Conservation (phyloP, 805 yeast species). For the Starmerella kuoi region DNA sequence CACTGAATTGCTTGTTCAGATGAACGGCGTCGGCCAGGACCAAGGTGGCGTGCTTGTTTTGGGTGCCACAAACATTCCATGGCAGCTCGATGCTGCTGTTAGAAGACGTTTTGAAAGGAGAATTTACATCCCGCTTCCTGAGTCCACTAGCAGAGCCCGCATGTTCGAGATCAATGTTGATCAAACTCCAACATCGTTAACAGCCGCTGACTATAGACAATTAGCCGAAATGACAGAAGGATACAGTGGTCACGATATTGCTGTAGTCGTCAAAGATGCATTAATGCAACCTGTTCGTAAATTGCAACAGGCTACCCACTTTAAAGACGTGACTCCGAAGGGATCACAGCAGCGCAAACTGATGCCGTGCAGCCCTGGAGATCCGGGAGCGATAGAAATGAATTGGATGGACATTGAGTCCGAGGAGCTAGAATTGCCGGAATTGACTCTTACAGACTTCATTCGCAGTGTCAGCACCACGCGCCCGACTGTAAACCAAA, state of each 20-base stretch:
- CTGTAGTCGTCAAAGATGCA: slow-evolving; percentile 94
- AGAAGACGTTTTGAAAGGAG: slow-evolving; percentile 92
- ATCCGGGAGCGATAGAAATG: slow-evolving; percentile 69
- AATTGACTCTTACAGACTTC: slow-evolving; percentile 79
- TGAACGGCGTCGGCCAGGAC: slow-evolving; percentile 98
- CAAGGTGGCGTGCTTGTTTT: slow-evolving; percentile 81
- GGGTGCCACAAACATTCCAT: slow-evolving; percentile 97
- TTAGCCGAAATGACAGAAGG: slow-evolving; percentile 93
- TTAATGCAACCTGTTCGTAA: slow-evolving; percentile 95
- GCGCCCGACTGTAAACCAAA: slow-evolving; percentile 86
- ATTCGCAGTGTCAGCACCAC: slow-evolving; percentile 81
- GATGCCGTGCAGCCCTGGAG: slow-evolving; percentile 98
- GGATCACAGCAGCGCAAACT: slow-evolving; percentile 32
- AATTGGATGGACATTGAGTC: slow-evolving; percentile 87
- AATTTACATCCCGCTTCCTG: slow-evolving; percentile 91
- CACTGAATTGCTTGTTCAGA: slow-evolving; percentile 89
- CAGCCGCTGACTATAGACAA: slow-evolving; percentile 57
- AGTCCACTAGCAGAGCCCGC: slow-evolving; percentile 75
- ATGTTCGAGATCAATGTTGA: slow-evolving; percentile 95
- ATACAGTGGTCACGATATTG: slow-evolving; percentile 93
- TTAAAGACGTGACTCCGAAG: slow-evolving; percentile 41
- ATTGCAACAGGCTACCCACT: slow-evolving; percentile 92
- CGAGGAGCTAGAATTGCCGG: slow-evolving; percentile 83
- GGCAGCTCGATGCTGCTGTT: slow-evolving; percentile 97
- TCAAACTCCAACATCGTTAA: slow-evolving; percentile 68